Conservation (phyloP, 1,284 basidiomycete species). For the Tilletia walkeri region DNA sequence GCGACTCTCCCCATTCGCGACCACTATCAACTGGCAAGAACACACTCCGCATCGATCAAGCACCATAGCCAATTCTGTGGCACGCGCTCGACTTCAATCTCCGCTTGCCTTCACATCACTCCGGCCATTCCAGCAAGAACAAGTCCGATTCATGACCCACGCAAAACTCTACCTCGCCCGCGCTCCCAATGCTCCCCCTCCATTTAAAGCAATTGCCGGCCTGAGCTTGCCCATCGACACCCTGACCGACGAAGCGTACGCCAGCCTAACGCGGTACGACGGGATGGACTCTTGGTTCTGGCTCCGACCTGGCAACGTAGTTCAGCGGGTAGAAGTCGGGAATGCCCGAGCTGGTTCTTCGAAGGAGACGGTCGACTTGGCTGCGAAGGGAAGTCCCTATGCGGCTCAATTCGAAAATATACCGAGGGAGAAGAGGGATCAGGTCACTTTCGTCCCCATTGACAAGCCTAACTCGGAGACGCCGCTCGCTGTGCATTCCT, state of each 20-base stretch:
- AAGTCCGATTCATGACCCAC: background rate
- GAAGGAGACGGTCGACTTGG: background rate
- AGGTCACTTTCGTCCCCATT: background rate
- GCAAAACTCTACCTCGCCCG: background rate
- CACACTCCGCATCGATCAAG: too few species aligned
- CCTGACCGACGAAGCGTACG: background rate
- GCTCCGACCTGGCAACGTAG: background rate
- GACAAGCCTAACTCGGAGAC: background rate
- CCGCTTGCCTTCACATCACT: background rate
- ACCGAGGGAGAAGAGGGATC: background rate
- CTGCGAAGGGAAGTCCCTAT: background rate
- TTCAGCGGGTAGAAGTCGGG: background rate
- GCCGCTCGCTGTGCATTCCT: slow-evolving; percentile 1
- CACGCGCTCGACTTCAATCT: too few species aligned
- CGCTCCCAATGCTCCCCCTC: background rate
- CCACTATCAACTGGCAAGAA: too few species aligned
- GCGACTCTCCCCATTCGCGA: too few species aligned
- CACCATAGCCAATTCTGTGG: too few species aligned
- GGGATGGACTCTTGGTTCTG: background rate
- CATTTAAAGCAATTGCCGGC: background rate
- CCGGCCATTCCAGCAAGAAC: background rate
- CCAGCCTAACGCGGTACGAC: background rate
- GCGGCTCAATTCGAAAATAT: background rate
- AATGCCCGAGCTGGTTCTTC: background rate
- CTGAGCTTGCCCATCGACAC: background rate